Base-by-base conservation (phyloP, 768 basidiomycete species). In the Hirschioporus abietinus region DNA sequence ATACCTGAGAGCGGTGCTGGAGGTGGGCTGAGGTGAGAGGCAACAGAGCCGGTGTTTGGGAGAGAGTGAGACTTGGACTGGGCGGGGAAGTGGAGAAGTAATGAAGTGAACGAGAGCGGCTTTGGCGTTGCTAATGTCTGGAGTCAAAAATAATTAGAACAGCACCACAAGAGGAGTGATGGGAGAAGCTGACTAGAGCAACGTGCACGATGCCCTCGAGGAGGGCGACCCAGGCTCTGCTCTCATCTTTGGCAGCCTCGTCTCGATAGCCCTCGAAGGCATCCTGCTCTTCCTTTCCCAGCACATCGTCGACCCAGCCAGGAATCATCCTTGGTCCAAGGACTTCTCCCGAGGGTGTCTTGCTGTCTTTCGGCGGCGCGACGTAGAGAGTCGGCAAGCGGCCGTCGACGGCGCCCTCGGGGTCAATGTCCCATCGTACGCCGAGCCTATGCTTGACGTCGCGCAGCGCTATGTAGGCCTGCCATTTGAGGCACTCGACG, bases 401-500 rank as follows among this genome's bases (percentile, higher is more conserved):
- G 1, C 81, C 82, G 66, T 86, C 89, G 52, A 91, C 76, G 6
- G 86, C 89, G 35, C 93, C 93, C 64, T 90, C 87, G 25, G 85
- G 80, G 18, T 83, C 74, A 30, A 95, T 79, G 75, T 93, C 89
- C 78, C 85, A 90, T 59, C 90, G 85, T 17, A 93, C 74, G 24
- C 75, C 77, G 65, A 91, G 76, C 70, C 75, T 68, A 23, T 71
- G 73, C 4, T 52, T 52, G 67, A 90, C 72, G 8, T 85, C 86
- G 66, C 90, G 87, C 62, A 89, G 85, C 26, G 88, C 88, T 62
- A 91, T 80, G 71, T 90, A 93, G 0, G 93, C 91, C 75, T 95
- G 93, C 92, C 92, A 94, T 77, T 92, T 93, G 73, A 95, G 84
- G 74, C 92, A 94, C 71, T 93, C 91, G 70, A 93, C 88, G 76